phyloP scores from a whole-genome alignment of 2,329 filamentous ascomycete species.

The Diaporthe sp. region DNA sequence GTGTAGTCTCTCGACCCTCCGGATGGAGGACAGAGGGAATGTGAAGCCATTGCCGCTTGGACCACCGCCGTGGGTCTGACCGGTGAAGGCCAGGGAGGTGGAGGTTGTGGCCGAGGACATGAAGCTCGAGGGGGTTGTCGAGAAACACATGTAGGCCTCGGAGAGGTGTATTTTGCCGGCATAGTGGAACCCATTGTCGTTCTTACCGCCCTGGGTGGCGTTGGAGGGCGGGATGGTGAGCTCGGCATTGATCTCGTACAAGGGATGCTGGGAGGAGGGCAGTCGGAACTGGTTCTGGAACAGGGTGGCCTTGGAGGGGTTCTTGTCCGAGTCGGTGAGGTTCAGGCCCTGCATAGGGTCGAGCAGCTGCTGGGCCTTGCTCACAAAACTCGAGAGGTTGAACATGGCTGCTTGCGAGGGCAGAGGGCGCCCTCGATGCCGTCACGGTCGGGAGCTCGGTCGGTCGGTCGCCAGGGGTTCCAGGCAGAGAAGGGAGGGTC shows the following conservation, averaged over 20 bases:
- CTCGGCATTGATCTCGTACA: constrained; percentile 97
- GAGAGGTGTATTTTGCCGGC: constrained; percentile 93
- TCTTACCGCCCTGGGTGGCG: constrained; percentile 78
- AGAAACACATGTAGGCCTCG: constrained; percentile 96
- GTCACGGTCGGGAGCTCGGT: constrained; percentile 11
- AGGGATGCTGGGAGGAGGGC: constrained; percentile 89
- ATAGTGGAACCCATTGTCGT: constrained; percentile 86
- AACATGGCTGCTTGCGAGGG: constrained; percentile 63
- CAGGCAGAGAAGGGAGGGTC: not conserved
- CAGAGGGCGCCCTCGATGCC: constrained; percentile 39
- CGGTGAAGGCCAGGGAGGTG: constrained; percentile 87
- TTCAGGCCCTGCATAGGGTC: constrained; percentile 86
- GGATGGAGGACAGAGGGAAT: constrained; percentile 90
- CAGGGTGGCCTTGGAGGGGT: constrained; percentile 90
- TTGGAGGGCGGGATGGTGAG: constrained; percentile 86
- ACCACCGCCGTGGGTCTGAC: constrained; percentile 92
- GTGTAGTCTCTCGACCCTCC: constrained; percentile 91
- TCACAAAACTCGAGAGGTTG: constrained; percentile 83
- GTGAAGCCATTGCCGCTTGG: constrained; percentile 97
- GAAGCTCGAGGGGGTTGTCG: constrained; percentile 92
- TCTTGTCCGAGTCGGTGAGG: constrained; percentile 80
- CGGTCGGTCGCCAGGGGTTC: constrained; percentile 24
- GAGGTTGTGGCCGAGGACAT: constrained; percentile 82
- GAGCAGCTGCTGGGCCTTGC: constrained; percentile 96
- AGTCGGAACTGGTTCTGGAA: constrained; percentile 98